Evolutionary conservation across 345 rosid genomes (phyloP).

Genomic region (Xanthoceras sorbifolium): DNA sequence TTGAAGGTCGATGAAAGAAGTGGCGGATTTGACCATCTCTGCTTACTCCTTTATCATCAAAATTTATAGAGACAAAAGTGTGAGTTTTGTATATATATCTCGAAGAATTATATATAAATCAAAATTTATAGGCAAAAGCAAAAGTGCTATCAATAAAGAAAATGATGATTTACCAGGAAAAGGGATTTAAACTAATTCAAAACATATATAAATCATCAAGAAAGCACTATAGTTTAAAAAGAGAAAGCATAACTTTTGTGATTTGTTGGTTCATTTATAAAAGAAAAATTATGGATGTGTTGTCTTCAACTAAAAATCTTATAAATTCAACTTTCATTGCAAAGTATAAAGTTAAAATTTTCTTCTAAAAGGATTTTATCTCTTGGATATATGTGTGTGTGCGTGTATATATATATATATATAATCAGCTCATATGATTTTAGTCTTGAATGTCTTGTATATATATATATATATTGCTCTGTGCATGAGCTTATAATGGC

Average conservation of each 20-base stretch:
- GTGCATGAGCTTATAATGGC: too few species aligned
- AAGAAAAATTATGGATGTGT: background rate
- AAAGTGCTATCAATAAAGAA: background rate
- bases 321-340: background rate
- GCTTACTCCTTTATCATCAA: slow-evolving; percentile 61
- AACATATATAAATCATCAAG: background rate
- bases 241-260: background rate
- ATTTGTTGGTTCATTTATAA: background rate
- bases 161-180: background rate
- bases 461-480: too few species aligned
- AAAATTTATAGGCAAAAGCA: slow-evolving; percentile 7
- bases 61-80: background rate
- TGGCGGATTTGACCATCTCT: slow-evolving; percentile 87
- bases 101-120: background rate
- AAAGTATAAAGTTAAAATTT: background rate
- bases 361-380: background rate
- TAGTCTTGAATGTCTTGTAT: background rate
- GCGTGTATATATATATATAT: too few species aligned
- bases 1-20: slow-evolving; percentile 90
- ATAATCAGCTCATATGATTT: background rate
- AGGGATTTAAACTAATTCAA: background rate
- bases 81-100: background rate
- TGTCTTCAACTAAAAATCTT: background rate
- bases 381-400: too few species aligned
- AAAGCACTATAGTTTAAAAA: background rate